phyloP scores from a whole-genome alignment of 2,329 filamentous ascomycete species.

The Beauveria varroae region DNA sequence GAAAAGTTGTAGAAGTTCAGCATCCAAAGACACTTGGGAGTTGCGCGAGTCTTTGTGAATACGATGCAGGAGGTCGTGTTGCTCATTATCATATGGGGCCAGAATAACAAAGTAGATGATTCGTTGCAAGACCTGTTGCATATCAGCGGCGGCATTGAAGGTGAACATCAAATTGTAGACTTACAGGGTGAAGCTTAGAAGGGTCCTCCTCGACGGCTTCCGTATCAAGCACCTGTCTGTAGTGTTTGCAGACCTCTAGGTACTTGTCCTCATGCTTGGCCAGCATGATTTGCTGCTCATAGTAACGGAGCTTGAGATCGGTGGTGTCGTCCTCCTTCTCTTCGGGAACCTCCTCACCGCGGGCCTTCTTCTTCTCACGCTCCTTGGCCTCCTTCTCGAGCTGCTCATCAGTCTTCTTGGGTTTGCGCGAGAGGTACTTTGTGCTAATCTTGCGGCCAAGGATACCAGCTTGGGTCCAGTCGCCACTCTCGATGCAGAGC shows the following conservation, averaged over 20 bases:
- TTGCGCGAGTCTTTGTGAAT: slow-evolving; percentile 81
- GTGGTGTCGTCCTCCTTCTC: slow-evolving; percentile 85
- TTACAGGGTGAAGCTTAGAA: slow-evolving; percentile 74
- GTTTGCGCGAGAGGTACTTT: slow-evolving; percentile 80
- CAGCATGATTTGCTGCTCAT: slow-evolving; percentile 92
- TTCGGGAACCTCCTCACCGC: slow-evolving; percentile 70
- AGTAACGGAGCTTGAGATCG: slow-evolving; percentile 90
- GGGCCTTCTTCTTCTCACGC: slow-evolving; percentile 75
- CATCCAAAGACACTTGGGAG: slow-evolving; percentile 67
- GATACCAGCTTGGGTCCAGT: slow-evolving; percentile 94
- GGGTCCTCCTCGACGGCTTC: slow-evolving; percentile 90
- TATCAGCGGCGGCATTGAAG: slow-evolving; percentile 14
- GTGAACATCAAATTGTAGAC: slow-evolving; percentile 23
- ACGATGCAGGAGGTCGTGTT: slow-evolving; percentile 92
- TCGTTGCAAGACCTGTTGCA: slow-evolving; percentile 69
- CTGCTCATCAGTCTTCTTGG: slow-evolving; percentile 84
- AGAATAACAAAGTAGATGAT: slow-evolving; percentile 98
- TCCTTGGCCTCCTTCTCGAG: slow-evolving; percentile 86
- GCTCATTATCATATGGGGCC: slow-evolving; percentile 95
- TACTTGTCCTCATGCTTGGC: slow-evolving; percentile 98
- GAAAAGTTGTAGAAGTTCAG: slow-evolving; percentile 85
- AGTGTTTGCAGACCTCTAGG: slow-evolving; percentile 95
- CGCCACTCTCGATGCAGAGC: slow-evolving; percentile 88
- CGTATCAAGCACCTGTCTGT: slow-evolving; percentile 92
- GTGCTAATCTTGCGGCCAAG: slow-evolving; percentile 96